Evolutionary conservation across 2,329 filamentous ascomycete species (phyloP).

Genomic region (Cladosporium sp.): DNA sequence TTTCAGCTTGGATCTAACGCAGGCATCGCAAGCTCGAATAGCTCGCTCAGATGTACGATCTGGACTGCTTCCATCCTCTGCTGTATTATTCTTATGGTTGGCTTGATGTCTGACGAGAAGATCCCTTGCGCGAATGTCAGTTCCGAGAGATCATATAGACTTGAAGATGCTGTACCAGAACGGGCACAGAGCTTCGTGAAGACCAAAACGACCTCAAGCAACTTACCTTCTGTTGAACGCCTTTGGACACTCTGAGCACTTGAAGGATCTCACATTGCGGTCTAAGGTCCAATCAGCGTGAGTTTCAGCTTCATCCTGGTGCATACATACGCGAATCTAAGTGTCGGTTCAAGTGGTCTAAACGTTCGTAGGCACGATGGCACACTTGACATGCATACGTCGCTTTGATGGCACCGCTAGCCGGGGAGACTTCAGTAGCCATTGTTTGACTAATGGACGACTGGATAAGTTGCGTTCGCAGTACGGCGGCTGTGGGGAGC

Average conservation of each 20-base stretch:
- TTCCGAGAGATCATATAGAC: no score
- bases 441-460: neutral
- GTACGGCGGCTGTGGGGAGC: neutral
- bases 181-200: no score
- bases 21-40: slow-evolving; percentile 29
- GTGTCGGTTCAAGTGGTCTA: slow-evolving; percentile 30
- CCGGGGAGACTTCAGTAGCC: neutral
- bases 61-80: slow-evolving; percentile 18
- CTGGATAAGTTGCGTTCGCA: neutral
- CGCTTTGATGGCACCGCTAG: neutral
- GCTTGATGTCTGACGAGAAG: slow-evolving; percentile 28
- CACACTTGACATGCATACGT: slow-evolving; percentile 27
- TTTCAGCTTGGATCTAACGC: slow-evolving; percentile 30
- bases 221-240: slow-evolving; percentile 25
- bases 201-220: neutral
- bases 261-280: slow-evolving; percentile 28
- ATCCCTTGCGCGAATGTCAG: slow-evolving; percentile 20
- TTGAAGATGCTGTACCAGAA: no score
- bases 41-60: slow-evolving; percentile 24
- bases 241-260: slow-evolving; percentile 27
- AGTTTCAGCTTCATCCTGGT: neutral
- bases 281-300: slow-evolving; percentile 9
- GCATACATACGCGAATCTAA: slow-evolving; percentile 27
- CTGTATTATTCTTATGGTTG: slow-evolving; percentile 25
- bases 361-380: slow-evolving; percentile 26